Evolutionary conservation across 306 rosid species (phyloP), one percentile per base, ranked within the genome.

Genomic region (Ceratonia siliqua): DNA sequence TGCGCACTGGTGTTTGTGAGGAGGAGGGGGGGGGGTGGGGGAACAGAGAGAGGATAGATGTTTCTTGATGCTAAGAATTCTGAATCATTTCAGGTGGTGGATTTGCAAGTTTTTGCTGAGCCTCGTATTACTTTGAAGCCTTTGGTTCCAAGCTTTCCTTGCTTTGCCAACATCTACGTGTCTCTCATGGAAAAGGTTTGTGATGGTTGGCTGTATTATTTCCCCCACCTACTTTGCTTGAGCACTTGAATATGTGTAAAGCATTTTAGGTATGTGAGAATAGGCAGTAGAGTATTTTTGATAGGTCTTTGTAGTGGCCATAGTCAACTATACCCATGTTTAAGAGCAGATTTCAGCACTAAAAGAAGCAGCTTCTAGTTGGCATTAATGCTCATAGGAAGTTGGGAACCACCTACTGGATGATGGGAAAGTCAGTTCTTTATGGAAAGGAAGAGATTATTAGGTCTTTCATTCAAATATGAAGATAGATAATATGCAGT

Each of bases 161-260:
- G 97, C 83, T 94, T 94, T 75, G 92, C 94, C 58, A 90, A 88
- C 63, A 91, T 94, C 68, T 70, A 64, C 7, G 91, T 89, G 56
- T 87, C 98, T 72, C 93, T 94, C 45, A 94, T 94, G 98, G 98
- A 94, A 55, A 94, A 87, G 98, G 98, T 92, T 56, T 65, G 91
- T 85, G 81, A 69, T 50, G 42, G 17, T 68, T 17, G 57, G 67
- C 35, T 56, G 24, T 77, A 54, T 67, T 67, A 9, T 24, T 32
- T 9, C 6, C 18, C 15, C 32, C 4, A 13, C 71, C 49, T 52
- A 30, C 8, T 20, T 17, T 45, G 22, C 59, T 17, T 62, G 2
- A 35, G 2, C 38, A 42, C 77, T 62, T 53, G 58, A 69, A 57
- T 49, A 30, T 46, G 46, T 62, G 9, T 4, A 27, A 45, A 46